Evolutionary conservation across 2,329 filamentous ascomycete species (phyloP).

Genomic region (Penicillium sumatraense): DNA sequence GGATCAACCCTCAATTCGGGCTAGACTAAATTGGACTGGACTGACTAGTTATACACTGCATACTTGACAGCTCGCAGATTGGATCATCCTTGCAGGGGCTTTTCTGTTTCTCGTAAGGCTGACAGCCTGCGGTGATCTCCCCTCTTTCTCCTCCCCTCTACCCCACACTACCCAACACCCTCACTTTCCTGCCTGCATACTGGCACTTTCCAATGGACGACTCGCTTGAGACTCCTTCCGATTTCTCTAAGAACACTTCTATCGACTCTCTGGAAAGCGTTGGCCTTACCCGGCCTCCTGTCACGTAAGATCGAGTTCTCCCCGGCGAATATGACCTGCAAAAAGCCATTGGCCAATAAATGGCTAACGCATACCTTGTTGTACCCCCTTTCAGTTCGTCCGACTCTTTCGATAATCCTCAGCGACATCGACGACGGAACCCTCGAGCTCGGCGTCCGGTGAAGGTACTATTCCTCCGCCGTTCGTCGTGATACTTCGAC

Average conservation of each 20-base stretch:
- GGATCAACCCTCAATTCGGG: no score
- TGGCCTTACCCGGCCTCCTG: conserved; percentile 5
- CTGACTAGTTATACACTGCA: not conserved
- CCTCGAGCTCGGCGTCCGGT: conserved; percentile 65
- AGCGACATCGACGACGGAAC: conserved; percentile 67
- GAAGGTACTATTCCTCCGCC: conserved; percentile 54
- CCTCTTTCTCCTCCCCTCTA: conserved; percentile 21
- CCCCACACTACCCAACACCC: conserved; percentile 24
- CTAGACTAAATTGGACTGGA: no score
- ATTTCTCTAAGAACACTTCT: conserved; percentile 18
- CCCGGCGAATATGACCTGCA: not conserved
- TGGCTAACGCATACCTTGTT: not conserved
- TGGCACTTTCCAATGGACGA: conserved; percentile 24
- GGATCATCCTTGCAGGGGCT: not conserved
- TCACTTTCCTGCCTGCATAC: not conserved
- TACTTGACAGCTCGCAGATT: not conserved
- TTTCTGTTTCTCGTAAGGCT: conserved; percentile 26
- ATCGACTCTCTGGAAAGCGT: conserved; percentile 11
- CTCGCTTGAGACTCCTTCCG: conserved; percentile 10
- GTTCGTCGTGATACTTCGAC: conserved; percentile 5
- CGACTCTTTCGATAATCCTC: conserved; percentile 64
- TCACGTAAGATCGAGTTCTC: not conserved
- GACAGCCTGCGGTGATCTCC: conserved; percentile 26
- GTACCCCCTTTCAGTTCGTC: conserved; percentile 14
- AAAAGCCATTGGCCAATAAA: conserved; percentile 2